Base-by-base conservation (phyloP, 345 rosid genomes). In the Angophora floribunda region DNA sequence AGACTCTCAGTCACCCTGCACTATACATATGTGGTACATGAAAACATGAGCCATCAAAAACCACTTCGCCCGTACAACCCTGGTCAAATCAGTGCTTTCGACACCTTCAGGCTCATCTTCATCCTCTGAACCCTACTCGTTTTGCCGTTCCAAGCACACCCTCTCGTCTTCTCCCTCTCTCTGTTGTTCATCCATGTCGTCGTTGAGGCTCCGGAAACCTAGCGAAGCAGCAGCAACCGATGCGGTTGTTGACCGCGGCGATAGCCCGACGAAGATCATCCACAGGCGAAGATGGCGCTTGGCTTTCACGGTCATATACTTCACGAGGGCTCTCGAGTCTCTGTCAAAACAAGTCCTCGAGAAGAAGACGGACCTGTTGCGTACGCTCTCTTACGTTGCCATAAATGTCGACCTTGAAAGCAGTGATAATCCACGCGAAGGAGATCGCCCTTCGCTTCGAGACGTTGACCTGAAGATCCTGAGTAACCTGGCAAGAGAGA, bases 241-340 rank as follows among this genome's bases (percentile, higher is more conserved):
- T 6, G 22, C 21, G 0, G 59, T 11, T 6, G 7, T 12, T 0
- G 36, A 3, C 22, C 2, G 26, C 16, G 9, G 52, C 24, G 4
- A 28, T 13, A 9, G 44, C 15, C 53, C 47, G 32, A 12, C 3
- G 7, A 63, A 14, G 55, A 36, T 65, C 10, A 8, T 8, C 55
- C 80, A 10, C 84, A 15, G 84, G 88, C 70, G 88, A 2, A 63
- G 88, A 51, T 96, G 97, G 98, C 96, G 90, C n/a, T 75, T 88
- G 51, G 96, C 95, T 13, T 91, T 94, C 61, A 51, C 87, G 17
- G 89, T 90, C 51, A 91, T 96, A 85, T 92, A 93, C 80, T 95
- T 97, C 88, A 87, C 1, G 30, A 87, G 52, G 88, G 84, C 44
- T 12, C 88, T 87, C 13, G 84, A 87, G 88, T 63, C 88, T 47